Percentiles rank a stretch among this genome's conserved stretches.
Conservation (phyloP, 1,139 yeast species). For the Suhomyces terraborum region DNA sequence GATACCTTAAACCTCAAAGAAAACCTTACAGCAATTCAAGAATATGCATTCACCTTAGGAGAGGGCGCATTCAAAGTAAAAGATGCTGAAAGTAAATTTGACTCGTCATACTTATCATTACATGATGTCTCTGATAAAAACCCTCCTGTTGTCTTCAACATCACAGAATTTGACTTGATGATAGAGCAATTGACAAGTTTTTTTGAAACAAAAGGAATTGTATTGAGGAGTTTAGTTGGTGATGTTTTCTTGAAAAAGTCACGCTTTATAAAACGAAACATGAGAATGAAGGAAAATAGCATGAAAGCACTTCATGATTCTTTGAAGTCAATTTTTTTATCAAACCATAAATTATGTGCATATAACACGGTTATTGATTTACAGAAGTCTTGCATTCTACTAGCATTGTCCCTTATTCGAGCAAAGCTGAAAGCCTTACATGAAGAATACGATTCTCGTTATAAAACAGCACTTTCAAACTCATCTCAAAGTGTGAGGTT, state of each 20-base stretch:
- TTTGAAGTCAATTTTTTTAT: conserved; percentile 14
- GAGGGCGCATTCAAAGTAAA: conserved; percentile 23
- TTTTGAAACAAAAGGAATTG: conserved; percentile 32
- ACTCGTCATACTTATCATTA: conserved; percentile 24
- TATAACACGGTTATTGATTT: conserved; percentile 21
- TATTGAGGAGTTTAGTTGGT: conserved; percentile 17
- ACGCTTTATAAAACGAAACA: conserved; percentile 3
- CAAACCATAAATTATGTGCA: conserved; percentile 11
- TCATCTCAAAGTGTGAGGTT: conserved; percentile 25
- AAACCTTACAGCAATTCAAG: conserved; percentile 27
- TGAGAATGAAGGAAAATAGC: conserved; percentile 7
- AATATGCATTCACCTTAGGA: conserved; percentile 35
- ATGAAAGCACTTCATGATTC: conserved; percentile 16
- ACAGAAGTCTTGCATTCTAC: conserved; percentile 22
- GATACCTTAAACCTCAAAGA: background rate
- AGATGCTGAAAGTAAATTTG: background rate
- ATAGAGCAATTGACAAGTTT: conserved; percentile 46
- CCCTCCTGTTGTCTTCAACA: conserved; percentile 31
- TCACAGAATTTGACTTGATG: conserved; percentile 53
- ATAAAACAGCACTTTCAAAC: conserved; percentile 15
- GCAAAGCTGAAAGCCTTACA: conserved; percentile 19
- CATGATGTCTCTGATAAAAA: conserved; percentile 26
- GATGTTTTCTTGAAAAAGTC: conserved; percentile 12
- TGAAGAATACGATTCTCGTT: conserved; percentile 14
- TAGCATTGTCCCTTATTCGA: conserved; percentile 32